Conservation (phyloP, 306 rosid species). For the Citrullus amarus region DNA sequence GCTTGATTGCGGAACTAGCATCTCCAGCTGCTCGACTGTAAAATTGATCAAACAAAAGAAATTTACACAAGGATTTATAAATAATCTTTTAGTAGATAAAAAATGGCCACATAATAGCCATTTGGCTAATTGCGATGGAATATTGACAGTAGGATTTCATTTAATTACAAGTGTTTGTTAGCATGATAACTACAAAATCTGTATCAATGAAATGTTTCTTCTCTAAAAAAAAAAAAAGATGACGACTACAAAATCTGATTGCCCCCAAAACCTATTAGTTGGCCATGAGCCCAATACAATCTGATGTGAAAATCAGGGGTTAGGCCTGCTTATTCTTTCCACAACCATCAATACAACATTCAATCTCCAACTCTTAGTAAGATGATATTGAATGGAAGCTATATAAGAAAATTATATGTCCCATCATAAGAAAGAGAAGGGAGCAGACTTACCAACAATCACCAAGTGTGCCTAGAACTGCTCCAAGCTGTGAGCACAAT, state of each 20-base stretch:
- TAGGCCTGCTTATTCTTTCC: not conserved
- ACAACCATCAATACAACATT: not conserved
- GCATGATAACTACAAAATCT: not conserved
- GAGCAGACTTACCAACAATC: constrained; percentile 72
- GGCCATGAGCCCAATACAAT: not conserved
- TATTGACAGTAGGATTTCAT: not conserved
- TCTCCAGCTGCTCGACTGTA: constrained; percentile 90
- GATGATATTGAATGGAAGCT: not conserved
- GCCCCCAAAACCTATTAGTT: not conserved
- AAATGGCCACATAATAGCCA: not conserved
- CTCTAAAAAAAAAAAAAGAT: too few relatives aligned
- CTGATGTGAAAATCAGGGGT: not conserved
- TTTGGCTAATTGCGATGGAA: not conserved
- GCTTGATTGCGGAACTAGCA: constrained; percentile 54
- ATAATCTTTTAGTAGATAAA: not conserved
- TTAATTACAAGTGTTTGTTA: not conserved
- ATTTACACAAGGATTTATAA: not conserved
- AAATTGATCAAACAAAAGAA: constrained; percentile 1
- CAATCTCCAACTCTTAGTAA: not conserved
- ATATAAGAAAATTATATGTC: not conserved
- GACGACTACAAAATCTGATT: not conserved
- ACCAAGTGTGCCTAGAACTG: constrained; percentile 96
- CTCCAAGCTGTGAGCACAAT: constrained; percentile 95
- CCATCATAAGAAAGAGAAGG: not conserved
- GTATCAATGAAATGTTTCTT: too few relatives aligned